Conservation (phyloP, 148 eudicot genomes). For the Amaranthus hypochondriacus region DNA sequence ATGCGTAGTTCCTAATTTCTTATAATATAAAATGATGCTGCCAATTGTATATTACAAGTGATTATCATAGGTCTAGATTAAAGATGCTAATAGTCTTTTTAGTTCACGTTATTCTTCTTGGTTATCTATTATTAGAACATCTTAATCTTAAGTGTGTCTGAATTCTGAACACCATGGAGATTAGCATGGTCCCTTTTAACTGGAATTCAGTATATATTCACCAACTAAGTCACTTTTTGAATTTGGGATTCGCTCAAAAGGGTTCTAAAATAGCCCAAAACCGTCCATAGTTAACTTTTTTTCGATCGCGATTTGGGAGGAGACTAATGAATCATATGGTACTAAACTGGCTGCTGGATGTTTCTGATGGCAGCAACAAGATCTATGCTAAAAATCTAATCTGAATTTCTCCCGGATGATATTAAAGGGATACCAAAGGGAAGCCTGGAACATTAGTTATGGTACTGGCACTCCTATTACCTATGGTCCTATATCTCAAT, state of each 20-base stretch:
- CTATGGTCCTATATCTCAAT: no score
- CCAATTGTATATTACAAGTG: background rate
- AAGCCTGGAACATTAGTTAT: background rate
- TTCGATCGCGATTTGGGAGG: no score
- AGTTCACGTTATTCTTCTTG: background rate
- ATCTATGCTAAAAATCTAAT: background rate
- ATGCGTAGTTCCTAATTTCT: background rate
- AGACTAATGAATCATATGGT: no score
- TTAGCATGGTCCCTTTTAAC: background rate
- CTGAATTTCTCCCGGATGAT: background rate
- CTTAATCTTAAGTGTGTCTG: background rate
- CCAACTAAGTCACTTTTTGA: no score
- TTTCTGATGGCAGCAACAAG: background rate
- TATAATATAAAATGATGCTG: background rate
- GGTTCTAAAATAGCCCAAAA: no score
- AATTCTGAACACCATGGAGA: background rate
- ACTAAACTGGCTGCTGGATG: background rate
- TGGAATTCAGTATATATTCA: no score
- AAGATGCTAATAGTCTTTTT: background rate
- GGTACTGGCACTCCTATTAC: background rate
- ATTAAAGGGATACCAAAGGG: background rate
- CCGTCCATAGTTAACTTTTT: no score
- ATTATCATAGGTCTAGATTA: background rate
- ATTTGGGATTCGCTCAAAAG: no score
- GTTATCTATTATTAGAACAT: background rate